Evolutionary conservation across 768 basidiomycete genomes (phyloP).

Genomic region (Tricholoma saponaceum): DNA sequence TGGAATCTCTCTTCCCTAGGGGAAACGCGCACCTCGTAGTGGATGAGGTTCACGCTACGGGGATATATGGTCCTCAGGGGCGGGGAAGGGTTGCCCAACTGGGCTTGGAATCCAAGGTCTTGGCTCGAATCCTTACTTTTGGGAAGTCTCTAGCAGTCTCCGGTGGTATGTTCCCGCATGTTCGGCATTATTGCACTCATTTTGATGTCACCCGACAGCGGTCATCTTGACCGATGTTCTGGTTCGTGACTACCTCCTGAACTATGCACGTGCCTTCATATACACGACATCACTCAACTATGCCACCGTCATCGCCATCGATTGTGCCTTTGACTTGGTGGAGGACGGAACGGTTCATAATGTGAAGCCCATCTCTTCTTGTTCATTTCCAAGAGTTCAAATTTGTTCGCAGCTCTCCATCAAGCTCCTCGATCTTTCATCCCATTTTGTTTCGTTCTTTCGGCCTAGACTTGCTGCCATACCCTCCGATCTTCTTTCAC

Average conservation of each 20-base stretch:
- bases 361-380: background rate
- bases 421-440: background rate
- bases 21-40: constrained; percentile 41
- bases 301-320: constrained; percentile 48
- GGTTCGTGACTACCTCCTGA: constrained; percentile 59
- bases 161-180: constrained; percentile 49
- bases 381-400: background rate
- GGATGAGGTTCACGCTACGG: constrained; percentile 58
- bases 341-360: background rate
- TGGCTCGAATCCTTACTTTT: constrained; percentile 49
- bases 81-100: constrained; percentile 38
- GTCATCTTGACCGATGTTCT: constrained; percentile 49
- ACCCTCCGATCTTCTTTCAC: background rate
- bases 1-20: constrained; percentile 32
- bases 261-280: constrained; percentile 65
- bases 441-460: background rate
- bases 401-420: background rate
- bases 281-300: constrained; percentile 59
- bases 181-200: background rate
- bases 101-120: constrained; percentile 37
- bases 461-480: background rate
- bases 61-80: constrained; percentile 45
- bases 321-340: constrained; percentile 42
- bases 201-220: constrained; percentile 24
- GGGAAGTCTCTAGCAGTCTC: constrained; percentile 56